Evolutionary conservation across 441 rosid genomes (phyloP).

Genomic region (Lepidium campestre): DNA sequence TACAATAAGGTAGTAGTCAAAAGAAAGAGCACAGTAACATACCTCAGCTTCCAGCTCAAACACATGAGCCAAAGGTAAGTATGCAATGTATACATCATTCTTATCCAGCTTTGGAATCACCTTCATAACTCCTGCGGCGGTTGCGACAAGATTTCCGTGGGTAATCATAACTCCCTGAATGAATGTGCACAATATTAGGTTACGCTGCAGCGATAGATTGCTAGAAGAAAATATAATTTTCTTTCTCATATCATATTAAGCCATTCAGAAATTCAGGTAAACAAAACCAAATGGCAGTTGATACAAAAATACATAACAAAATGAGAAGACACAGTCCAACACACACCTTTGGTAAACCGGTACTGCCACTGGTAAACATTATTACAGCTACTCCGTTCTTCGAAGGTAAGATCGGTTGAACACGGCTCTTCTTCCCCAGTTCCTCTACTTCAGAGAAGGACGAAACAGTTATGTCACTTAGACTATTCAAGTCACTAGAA

Average conservation of each 20-base stretch:
- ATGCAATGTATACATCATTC: slow-evolving; percentile 66
- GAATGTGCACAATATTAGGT: slow-evolving; percentile 23
- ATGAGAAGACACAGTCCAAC: background rate
- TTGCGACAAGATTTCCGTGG: slow-evolving; percentile 80
- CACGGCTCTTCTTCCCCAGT: slow-evolving; percentile 51
- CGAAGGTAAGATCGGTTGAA: slow-evolving; percentile 58
- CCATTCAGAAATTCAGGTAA: background rate
- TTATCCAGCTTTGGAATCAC: slow-evolving; percentile 54
- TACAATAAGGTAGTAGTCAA: background rate
- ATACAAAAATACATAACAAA: background rate
- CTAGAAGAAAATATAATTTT: background rate
- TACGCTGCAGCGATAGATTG: background rate
- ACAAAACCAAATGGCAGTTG: background rate
- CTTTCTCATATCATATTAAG: background rate
- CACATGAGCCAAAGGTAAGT: slow-evolving; percentile 96
- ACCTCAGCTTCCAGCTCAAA: slow-evolving; percentile 96
- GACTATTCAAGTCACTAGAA: slow-evolving; percentile 30
- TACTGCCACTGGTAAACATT: slow-evolving; percentile 97
- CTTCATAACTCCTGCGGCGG: slow-evolving; percentile 76
- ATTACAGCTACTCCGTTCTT: slow-evolving; percentile 69
- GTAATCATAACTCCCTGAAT: slow-evolving; percentile 92
- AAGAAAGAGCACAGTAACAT: slow-evolving; percentile 14
- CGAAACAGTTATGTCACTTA: slow-evolving; percentile 46
- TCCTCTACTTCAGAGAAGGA: slow-evolving; percentile 79
- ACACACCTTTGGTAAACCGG: slow-evolving; percentile 92